Evolutionary conservation across 2,329 filamentous ascomycete species (phyloP).

Genomic region (Alternaria alternata): DNA sequence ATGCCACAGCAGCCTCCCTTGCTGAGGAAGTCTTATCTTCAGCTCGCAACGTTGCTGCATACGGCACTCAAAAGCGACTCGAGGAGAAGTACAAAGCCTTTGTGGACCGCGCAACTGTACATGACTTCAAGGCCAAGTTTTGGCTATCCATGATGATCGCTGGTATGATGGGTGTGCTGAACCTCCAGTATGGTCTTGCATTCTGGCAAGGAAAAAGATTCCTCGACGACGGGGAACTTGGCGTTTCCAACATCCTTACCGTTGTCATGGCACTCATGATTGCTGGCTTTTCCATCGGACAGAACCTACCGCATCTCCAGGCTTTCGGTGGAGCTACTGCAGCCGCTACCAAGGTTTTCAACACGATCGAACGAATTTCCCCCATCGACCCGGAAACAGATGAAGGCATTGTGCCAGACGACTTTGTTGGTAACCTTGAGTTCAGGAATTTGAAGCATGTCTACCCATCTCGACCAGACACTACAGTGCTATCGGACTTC

Average conservation of each 20-base stretch:
- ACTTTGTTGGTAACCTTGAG: constrained; percentile 79
- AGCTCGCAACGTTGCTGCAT: constrained; percentile 89
- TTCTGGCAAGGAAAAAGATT: constrained; percentile 64
- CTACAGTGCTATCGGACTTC: constrained; percentile 86
- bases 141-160: constrained; percentile 81
- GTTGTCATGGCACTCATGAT: constrained; percentile 93
- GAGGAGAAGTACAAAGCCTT: constrained; percentile 84
- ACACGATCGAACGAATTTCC: constrained; percentile 87
- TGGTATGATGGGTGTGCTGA: constrained; percentile 82
- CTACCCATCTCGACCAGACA: constrained; percentile 91
- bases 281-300: constrained; percentile 89
- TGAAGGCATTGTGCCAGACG: constrained; percentile 75
- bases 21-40: constrained; percentile 96
- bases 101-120: constrained; percentile 74
- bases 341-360: constrained; percentile 90
- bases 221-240: constrained; percentile 63
- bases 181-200: constrained; percentile 68
- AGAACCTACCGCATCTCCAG: constrained; percentile 73
- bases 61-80: constrained; percentile 92
- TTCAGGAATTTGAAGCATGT: constrained; percentile 88
- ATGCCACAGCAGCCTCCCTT: constrained; percentile 84
- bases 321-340: constrained; percentile 85
- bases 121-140: constrained; percentile 78
- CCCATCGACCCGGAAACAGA: constrained; percentile 80
- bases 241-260: constrained; percentile 76